phyloP scores from a whole-genome alignment of 352 stramenopile genomes.

The Albugo candida region DNA sequence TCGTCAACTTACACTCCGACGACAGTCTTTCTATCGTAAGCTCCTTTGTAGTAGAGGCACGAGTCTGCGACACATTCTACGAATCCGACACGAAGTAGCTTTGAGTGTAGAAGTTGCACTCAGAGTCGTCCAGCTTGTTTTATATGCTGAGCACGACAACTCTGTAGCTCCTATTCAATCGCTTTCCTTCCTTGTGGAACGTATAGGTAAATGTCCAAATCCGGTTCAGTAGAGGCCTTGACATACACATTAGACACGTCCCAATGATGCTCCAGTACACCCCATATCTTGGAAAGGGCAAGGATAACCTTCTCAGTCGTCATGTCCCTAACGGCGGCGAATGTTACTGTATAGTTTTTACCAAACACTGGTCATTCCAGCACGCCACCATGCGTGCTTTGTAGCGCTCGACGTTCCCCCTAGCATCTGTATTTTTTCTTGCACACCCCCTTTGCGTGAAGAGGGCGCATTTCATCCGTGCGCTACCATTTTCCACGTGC shows the following conservation, averaged over 20 bases:
- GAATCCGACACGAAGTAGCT: neutral
- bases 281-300: neutral
- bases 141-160: neutral
- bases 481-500: conserved; percentile 4
- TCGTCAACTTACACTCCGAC: conserved; percentile 16
- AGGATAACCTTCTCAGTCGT: conserved; percentile 2
- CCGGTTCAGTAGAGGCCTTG: neutral
- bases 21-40: neutral
- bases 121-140: neutral
- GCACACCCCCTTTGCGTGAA: conserved; percentile 3
- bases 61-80: neutral
- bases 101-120: conserved; percentile 1
- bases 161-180: too few species aligned
- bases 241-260: conserved; percentile 3
- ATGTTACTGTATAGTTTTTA: neutral
- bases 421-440: neutral
- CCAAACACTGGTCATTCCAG: neutral
- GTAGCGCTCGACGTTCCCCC: conserved; percentile 5
- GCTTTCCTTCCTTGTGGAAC: neutral
- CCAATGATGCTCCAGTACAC: neutral
- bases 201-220: conserved; percentile 1
- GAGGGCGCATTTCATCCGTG: neutral
- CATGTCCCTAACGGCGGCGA: conserved; percentile 1
- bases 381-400: conserved; percentile 4
- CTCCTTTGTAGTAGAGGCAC: neutral